A percentile compares a stretch with the other conserved stretches of the same genome.
phyloP scores from a whole-genome alignment of 164 flowering plant genomes.

The Nymphaea colorata region DNA sequence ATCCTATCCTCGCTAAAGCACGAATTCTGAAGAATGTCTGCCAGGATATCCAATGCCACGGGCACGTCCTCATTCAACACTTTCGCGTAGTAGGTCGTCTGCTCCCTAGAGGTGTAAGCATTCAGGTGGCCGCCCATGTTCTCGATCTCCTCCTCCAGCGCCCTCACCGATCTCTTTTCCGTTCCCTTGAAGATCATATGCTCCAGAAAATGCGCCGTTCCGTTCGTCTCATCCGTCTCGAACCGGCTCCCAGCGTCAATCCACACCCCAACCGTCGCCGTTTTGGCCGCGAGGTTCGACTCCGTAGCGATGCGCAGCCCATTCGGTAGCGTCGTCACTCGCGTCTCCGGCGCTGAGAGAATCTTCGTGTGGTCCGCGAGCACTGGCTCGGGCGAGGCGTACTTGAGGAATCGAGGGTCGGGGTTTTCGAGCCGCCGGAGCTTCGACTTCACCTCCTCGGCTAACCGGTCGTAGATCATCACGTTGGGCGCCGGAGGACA shows the following conservation, averaged over 20 bases:
- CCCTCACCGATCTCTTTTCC: conserved; percentile 24
- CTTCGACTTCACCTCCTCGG: conserved; percentile 23
- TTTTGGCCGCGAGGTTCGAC: conserved; percentile 24
- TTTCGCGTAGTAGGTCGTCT: conserved; percentile 39
- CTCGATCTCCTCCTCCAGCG: conserved; percentile 42
- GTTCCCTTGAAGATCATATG: conserved; percentile 52
- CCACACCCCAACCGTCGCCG: conserved; percentile 52
- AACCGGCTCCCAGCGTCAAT: conserved; percentile 45
- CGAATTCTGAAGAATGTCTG: conserved; percentile 42
- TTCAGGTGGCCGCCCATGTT: conserved; percentile 49
- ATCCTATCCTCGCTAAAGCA: conserved; percentile 23
- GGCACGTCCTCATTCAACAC: conserved; percentile 26
- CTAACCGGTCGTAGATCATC: conserved; percentile 33
- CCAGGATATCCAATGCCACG: conserved; percentile 27
- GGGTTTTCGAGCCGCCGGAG: conserved; percentile 27
- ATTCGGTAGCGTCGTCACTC: conserved; percentile 34
- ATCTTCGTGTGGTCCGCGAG: conserved; percentile 24
- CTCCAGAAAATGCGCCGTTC: conserved; percentile 44
- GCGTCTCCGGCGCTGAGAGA: conserved; percentile 33
- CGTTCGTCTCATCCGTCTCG: conserved; percentile 43
- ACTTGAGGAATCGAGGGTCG: conserved; percentile 28
- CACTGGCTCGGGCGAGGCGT: conserved; percentile 31
- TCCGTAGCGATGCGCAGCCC: conserved; percentile 50
- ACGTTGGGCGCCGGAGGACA: conserved; percentile 15
- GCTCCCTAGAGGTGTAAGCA: conserved; percentile 46